Conservation (phyloP, 306 rosid genomes). For the Comarum palustre region DNA sequence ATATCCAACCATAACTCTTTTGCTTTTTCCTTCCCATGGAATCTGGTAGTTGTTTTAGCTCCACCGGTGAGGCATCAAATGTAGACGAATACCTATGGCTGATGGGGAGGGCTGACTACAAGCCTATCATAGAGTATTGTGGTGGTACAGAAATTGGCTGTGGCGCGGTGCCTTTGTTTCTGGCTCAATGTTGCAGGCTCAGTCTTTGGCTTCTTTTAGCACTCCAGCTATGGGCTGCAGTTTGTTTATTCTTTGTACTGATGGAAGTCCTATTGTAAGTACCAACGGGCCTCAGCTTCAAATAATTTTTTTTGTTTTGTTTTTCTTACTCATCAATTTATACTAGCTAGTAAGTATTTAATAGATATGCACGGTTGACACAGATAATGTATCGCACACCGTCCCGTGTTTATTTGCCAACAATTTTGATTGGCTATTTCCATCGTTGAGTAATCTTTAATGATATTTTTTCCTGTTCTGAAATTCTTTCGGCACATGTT, state of each 20-base stretch:
- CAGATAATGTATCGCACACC: neutral
- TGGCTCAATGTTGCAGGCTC: constrained; percentile 86
- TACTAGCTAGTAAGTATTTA: neutral
- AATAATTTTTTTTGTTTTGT: neutral
- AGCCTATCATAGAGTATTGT: constrained; percentile 88
- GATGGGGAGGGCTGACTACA: constrained; percentile 90
- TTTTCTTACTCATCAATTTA: neutral
- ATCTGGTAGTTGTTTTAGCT: constrained; percentile 71
- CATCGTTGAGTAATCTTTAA: neutral
- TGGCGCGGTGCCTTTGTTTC: constrained; percentile 77
- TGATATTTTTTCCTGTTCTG: constrained; percentile 13
- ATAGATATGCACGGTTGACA: neutral
- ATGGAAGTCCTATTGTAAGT: constrained; percentile 74
- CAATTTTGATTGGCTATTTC: neutral
- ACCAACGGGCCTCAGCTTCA: constrained; percentile 15
- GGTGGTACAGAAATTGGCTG: constrained; percentile 99
- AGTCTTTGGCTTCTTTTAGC: constrained; percentile 92
- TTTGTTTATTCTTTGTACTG: constrained; percentile 70
- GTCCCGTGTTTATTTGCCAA: neutral
- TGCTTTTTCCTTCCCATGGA: constrained; percentile 15
- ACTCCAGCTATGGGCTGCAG: constrained; percentile 87
- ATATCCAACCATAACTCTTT: neutral
- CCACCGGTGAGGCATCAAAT: constrained; percentile 93
- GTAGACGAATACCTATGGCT: constrained; percentile 94
- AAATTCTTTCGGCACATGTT: neutral